Conservation (phyloP, 768 basidiomycete species). For the Krasilnikovozyma curviuscula region DNA sequence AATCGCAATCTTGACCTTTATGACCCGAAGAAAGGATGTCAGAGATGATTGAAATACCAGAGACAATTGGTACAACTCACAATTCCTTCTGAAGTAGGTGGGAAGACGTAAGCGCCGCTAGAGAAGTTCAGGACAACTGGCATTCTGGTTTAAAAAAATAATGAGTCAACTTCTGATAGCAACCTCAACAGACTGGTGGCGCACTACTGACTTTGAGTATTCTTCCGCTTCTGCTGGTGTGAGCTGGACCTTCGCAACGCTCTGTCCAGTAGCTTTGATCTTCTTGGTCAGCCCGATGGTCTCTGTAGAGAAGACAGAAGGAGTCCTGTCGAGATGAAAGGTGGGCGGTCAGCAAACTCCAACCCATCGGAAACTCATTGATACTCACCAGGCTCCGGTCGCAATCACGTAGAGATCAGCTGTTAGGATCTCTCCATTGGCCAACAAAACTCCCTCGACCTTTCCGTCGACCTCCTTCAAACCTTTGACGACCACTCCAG, state of each 20-base stretch:
- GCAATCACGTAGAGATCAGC: slow-evolving; percentile 35
- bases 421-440: slow-evolving; percentile 31
- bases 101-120: slow-evolving; percentile 65
- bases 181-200: too few species aligned
- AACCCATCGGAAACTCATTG: too few species aligned
- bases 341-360: not conserved
- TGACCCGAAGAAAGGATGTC: slow-evolving; percentile 19
- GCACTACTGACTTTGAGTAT: too few species aligned
- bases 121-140: slow-evolving; percentile 38
- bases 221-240: slow-evolving; percentile 42
- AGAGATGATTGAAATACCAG: not conserved
- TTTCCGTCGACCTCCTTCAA: slow-evolving; percentile 30
- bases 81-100: slow-evolving; percentile 45
- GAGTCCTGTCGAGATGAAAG: slow-evolving; percentile 2
- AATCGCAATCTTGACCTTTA: slow-evolving; percentile 50
- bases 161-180: slow-evolving; percentile 19
- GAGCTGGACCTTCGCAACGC: slow-evolving; percentile 58
- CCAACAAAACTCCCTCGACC: slow-evolving; percentile 41
- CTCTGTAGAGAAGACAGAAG: not conserved
- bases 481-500: slow-evolving; percentile 39
- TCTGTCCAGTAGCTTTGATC: slow-evolving; percentile 35
- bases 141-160: not conserved
- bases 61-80: slow-evolving; percentile 21
- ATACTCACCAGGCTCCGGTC: slow-evolving; percentile 54
- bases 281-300: not conserved